Percentiles rank a stretch among this genome's conserved stretches.
Conservation (phyloP, 2,329 filamentous ascomycete species). For the Beauveria rudraprayagi region DNA sequence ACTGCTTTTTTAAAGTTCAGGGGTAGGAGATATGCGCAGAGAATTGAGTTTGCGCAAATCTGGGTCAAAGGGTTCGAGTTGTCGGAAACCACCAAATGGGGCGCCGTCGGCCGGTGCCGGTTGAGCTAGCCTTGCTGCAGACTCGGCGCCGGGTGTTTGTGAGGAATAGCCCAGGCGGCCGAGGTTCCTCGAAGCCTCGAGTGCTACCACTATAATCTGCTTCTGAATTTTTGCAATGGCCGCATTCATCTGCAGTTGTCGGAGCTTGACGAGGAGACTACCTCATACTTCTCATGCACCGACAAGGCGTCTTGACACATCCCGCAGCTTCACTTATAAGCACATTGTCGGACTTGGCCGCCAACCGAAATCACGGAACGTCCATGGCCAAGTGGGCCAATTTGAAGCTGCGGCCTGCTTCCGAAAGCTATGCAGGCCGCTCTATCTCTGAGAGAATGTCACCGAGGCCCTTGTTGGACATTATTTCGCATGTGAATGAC, state of each 20-base stretch:
- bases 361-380: not conserved
- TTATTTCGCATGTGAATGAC: not conserved
- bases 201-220: not conserved
- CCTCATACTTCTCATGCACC: not conserved
- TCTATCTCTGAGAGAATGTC: not conserved
- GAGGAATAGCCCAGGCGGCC: not conserved
- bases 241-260: not conserved
- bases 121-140: not conserved
- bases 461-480: not conserved
- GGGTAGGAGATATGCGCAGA: not conserved
- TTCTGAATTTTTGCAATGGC: not conserved
- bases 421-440: not conserved
- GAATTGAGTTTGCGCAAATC: not conserved
- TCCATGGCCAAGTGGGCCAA: not conserved
- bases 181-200: not conserved
- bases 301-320: not conserved
- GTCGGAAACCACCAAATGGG: not conserved
- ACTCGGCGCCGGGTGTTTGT: not conserved
- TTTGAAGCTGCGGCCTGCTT: not conserved
- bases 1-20: not conserved
- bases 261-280: not conserved
- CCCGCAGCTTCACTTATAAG: not conserved
- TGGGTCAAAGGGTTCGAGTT: not conserved
- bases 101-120: constrained; percentile 10
- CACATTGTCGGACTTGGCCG: constrained; percentile 9